A percentile compares a stretch with the other conserved stretches of the same genome.
phyloP scores from a whole-genome alignment of 352 stramenopile species.

The Peronospora destructor region DNA sequence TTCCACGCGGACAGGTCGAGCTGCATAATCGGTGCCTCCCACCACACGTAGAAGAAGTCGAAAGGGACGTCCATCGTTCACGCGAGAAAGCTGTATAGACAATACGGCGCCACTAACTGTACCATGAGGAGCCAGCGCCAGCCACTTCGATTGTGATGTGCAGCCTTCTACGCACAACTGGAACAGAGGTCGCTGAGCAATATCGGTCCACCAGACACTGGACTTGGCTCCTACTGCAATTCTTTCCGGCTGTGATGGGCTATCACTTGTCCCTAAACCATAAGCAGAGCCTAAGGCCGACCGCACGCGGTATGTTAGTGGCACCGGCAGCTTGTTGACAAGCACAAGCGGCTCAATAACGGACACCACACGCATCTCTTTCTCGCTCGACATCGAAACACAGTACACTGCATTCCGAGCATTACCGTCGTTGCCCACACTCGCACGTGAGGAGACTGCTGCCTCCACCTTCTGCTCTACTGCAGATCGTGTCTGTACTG shows the following conservation, averaged over 20 bases:
- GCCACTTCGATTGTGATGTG: constrained; percentile 48
- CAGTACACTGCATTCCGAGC: constrained; percentile 54
- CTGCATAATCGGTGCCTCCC: constrained; percentile 16
- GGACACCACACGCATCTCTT: constrained; percentile 56
- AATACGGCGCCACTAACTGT: constrained; percentile 47
- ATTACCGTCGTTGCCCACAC: constrained; percentile 13
- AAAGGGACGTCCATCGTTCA: constrained; percentile 53
- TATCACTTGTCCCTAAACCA: constrained; percentile 26
- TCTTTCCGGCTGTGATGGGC: constrained; percentile 26
- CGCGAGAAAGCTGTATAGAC: constrained; percentile 49
- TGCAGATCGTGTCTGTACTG: constrained; percentile 56
- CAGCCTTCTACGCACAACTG: constrained; percentile 62
- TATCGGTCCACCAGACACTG: constrained; percentile 73
- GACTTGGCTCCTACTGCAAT: constrained; percentile 53
- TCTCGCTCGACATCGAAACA: constrained; percentile 54
- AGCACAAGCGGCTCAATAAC: constrained; percentile 68
- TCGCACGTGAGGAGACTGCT: constrained; percentile 26
- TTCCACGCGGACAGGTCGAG: constrained; percentile 29
- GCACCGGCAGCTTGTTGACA: constrained; percentile 72
- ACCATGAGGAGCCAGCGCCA: constrained; percentile 46
- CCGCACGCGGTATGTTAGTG: constrained; percentile 47
- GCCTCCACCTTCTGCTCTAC: constrained; percentile 62
- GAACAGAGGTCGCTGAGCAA: constrained; percentile 60
- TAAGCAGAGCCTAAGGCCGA: constrained; percentile 35
- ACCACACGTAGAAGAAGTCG: constrained; percentile 63